Percentiles rank a stretch among this genome's conserved stretches.
Conservation (phyloP, 2,329 filamentous ascomycete species). For the Teratosphaeria viscida region DNA sequence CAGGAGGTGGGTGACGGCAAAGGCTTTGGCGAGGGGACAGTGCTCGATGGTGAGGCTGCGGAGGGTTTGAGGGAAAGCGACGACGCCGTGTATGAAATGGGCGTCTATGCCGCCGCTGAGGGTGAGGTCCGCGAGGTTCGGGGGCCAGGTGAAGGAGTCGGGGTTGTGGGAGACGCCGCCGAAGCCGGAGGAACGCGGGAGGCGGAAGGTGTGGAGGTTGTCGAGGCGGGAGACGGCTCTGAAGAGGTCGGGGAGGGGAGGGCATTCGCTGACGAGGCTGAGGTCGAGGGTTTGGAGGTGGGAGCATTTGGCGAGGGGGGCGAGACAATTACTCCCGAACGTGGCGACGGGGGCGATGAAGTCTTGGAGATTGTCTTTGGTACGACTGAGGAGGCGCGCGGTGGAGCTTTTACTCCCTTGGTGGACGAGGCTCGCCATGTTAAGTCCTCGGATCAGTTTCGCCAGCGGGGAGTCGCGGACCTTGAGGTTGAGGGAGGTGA, state of each 20-base stretch:
- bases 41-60: constrained; percentile 32
- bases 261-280: constrained; percentile 41
- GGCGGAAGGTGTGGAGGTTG: constrained; percentile 34
- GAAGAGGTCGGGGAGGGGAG: constrained; percentile 40
- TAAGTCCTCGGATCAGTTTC: constrained; percentile 41
- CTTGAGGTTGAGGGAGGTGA: constrained; percentile 40
- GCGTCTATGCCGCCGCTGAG: constrained; percentile 36
- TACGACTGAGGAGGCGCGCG: constrained; percentile 44
- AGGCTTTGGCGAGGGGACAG: constrained; percentile 30
- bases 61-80: constrained; percentile 24
- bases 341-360: constrained; percentile 49
- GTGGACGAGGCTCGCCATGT: constrained; percentile 47
- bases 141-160: constrained; percentile 30
- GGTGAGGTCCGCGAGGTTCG: constrained; percentile 29
- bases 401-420: constrained; percentile 49
- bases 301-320: constrained; percentile 45
- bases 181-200: constrained; percentile 24
- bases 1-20: constrained; percentile 29
- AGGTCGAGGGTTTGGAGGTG: constrained; percentile 43
- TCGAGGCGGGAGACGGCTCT: constrained; percentile 39
- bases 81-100: constrained; percentile 29
- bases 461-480: constrained; percentile 40
- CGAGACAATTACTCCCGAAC: constrained; percentile 48
- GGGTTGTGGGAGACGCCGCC: constrained; percentile 9
- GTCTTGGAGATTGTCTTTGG: constrained; percentile 41